These are phyloP conservation scores for Aspergillus pseudotamarii DNA, from an alignment of 2,329 filamentous ascomycete species.

Conservation along the genomic window DNA sequence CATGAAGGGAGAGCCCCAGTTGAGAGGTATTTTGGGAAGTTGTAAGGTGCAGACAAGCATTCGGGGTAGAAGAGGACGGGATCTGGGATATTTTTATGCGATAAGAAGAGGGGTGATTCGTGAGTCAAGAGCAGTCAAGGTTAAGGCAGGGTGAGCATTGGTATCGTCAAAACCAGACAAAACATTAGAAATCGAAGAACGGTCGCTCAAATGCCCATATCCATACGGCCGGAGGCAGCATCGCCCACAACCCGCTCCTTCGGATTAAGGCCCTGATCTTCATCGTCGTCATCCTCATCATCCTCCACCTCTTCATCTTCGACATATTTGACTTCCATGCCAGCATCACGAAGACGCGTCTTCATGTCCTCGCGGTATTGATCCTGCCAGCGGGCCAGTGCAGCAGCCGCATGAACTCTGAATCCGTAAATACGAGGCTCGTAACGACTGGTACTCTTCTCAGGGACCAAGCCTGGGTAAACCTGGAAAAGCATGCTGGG, in stretches of 20 bases:
- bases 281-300: conserved; percentile 45
- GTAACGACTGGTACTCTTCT: conserved; percentile 84
- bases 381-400: conserved; percentile 89
- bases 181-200: conserved; percentile 2
- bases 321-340: conserved; percentile 75
- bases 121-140: neutral
- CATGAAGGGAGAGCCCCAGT: neutral
- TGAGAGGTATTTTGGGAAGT: neutral
- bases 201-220: conserved; percentile 34
- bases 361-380: conserved; percentile 80
- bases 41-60: neutral
- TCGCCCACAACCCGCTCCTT: conserved; percentile 32
- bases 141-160: conserved; percentile 1
- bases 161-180: conserved; percentile 1
- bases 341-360: conserved; percentile 67
- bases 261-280: conserved; percentile 17
- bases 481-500: conserved; percentile 99
- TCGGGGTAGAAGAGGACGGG: neutral
- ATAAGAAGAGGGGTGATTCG: neutral
- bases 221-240: conserved; percentile 40
- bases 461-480: conserved; percentile 84
- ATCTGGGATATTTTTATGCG: neutral
- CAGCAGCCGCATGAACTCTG: conserved; percentile 86
- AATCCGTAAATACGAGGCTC: conserved; percentile 92
- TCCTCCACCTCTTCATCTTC: conserved; percentile 66